These are phyloP conservation scores for Fulvia fulva DNA, from an alignment of 2,329 filamentous ascomycete genomes.

Conservation along the genomic window DNA sequence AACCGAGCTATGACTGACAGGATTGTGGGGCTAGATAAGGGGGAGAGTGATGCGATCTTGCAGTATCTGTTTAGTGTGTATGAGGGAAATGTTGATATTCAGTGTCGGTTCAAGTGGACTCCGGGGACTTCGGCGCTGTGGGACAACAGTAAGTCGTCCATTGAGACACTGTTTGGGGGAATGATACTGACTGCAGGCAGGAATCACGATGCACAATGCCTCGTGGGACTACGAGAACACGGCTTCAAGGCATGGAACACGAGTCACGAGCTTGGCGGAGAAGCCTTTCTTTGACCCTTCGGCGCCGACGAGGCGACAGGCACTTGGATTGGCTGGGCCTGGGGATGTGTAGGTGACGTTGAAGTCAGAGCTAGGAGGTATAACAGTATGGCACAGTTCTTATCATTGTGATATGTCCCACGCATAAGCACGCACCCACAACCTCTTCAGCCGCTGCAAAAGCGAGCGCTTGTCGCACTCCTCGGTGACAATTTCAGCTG, in stretches of 20 bases:
- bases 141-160: conserved; percentile 54
- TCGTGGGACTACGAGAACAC: conserved; percentile 68
- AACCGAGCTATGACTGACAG: conserved; percentile 65
- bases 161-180: background rate
- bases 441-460: too few species aligned
- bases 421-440: too few species aligned
- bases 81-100: conserved; percentile 67
- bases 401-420: too few species aligned
- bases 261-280: conserved; percentile 68
- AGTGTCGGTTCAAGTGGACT: conserved; percentile 69
- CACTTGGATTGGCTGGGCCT: conserved; percentile 59
- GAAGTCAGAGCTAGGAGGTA: too few species aligned
- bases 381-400: too few species aligned
- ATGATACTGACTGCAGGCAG: background rate
- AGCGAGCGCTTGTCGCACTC: too few species aligned
- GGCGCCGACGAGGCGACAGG: conserved; percentile 64
- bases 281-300: conserved; percentile 63
- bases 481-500: too few species aligned
- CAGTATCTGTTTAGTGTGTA: conserved; percentile 65
- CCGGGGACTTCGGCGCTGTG: conserved; percentile 63
- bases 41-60: conserved; percentile 65
- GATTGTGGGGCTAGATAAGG: conserved; percentile 66
- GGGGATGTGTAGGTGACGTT: conserved; percentile 25
- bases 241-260: conserved; percentile 66
- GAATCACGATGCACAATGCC: conserved; percentile 61